Evolutionary conservation across 1,139 yeast species (phyloP).

Genomic region (Ogataea hybrid): DNA sequence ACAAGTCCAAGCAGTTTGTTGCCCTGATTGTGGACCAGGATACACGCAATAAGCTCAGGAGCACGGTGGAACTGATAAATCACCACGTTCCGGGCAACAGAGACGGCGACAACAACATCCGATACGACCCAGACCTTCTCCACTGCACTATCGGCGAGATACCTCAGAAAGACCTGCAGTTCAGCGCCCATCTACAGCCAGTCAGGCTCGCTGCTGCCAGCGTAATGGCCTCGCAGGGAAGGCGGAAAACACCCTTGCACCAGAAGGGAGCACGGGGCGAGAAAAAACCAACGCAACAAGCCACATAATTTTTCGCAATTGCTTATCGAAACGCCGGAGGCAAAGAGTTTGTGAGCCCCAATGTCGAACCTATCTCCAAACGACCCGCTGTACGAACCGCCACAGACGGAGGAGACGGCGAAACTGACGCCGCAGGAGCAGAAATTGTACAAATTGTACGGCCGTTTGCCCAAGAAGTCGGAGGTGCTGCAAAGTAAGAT

Average conservation of each 20-base stretch:
- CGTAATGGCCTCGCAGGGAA: slow-evolving; percentile 4
- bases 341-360: slow-evolving; percentile 7
- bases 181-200: neutral
- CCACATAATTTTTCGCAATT: slow-evolving; percentile 1
- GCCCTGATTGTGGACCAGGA: slow-evolving; percentile 11
- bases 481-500: slow-evolving; percentile 77
- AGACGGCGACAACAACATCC: slow-evolving; percentile 5
- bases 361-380: slow-evolving; percentile 26
- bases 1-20: slow-evolving; percentile 15
- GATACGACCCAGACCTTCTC: slow-evolving; percentile 7
- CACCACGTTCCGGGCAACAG: slow-evolving; percentile 2
- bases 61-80: slow-evolving; percentile 11
- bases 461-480: slow-evolving; percentile 82
- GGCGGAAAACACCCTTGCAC: slow-evolving; percentile 6
- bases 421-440: slow-evolving; percentile 67
- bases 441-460: slow-evolving; percentile 75
- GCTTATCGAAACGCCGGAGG: slow-evolving; percentile 9
- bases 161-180: neutral
- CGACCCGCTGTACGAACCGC: slow-evolving; percentile 30
- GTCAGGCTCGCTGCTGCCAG: neutral
- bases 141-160: slow-evolving; percentile 18
- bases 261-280: neutral
- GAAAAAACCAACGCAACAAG: slow-evolving; percentile 1
- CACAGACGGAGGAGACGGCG: slow-evolving; percentile 41
- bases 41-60: neutral